phyloP scores from a whole-genome alignment of 805 yeast species.

The Yarrowia divulgata region DNA sequence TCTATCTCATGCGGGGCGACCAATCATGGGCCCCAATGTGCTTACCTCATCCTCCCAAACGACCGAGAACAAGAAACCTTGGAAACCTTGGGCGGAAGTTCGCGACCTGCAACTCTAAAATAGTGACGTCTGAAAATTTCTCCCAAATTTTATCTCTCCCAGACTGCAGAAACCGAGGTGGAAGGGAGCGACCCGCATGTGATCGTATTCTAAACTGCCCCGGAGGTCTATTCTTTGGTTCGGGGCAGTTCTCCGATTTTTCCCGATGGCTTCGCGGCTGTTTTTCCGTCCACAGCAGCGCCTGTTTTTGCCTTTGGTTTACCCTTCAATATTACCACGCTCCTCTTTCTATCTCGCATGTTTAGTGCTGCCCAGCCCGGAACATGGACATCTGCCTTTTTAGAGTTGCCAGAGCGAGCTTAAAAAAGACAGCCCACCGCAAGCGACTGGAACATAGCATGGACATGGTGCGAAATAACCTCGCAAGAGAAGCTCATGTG shows the following conservation, averaged over 20 bases:
- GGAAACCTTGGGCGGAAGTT: conserved; percentile 4
- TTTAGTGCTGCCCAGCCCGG: conserved; percentile 39
- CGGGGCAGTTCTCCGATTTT: background rate
- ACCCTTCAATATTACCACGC: conserved; percentile 32
- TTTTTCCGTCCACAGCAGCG: conserved; percentile 7
- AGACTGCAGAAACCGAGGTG: conserved; percentile 27
- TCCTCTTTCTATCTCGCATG: conserved; percentile 37
- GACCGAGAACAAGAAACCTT: conserved; percentile 20
- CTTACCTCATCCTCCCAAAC: conserved; percentile 28
- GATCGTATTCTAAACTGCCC: background rate
- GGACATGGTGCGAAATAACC: background rate
- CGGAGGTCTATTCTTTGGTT: background rate
- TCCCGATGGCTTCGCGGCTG: background rate
- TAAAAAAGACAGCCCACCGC: conserved; percentile 24
- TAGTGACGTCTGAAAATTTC: background rate
- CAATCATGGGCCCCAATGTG: conserved; percentile 10
- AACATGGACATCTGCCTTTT: conserved; percentile 8
- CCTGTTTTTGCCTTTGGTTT: conserved; percentile 32
- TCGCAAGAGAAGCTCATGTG: conserved; percentile 7
- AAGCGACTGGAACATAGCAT: background rate
- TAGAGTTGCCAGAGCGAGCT: background rate
- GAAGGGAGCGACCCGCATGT: conserved; percentile 27
- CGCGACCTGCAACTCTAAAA: conserved; percentile 6
- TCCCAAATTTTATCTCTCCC: conserved; percentile 31
- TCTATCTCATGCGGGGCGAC: conserved; percentile 35